These are phyloP conservation scores for Haplosporangium gracile DNA, from an alignment of 192 early-diverging fungal species.

Conservation along the genomic window DNA sequence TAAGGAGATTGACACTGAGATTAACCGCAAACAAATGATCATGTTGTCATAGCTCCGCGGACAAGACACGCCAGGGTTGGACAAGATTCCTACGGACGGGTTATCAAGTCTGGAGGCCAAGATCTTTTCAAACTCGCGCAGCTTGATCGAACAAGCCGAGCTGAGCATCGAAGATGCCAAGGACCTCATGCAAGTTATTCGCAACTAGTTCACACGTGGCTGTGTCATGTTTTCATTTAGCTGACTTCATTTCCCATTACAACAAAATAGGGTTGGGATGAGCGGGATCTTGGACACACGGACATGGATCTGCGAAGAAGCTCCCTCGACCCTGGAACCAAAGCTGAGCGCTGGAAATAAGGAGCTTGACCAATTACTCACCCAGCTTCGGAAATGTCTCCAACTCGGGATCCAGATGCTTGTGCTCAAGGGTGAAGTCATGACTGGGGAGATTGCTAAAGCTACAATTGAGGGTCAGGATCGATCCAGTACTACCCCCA, in stretches of 20 bases:
- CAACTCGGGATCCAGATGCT: slow-evolving; percentile 3
- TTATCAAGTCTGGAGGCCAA: neutral
- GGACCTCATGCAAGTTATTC: neutral
- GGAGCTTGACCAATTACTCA: neutral
- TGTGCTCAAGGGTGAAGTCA: slow-evolving; percentile 8
- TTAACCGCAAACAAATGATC: neutral
- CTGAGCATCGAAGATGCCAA: neutral
- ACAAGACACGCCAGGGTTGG: neutral
- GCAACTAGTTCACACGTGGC: neutral
- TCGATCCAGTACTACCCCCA: neutral
- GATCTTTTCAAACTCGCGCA: slow-evolving; percentile 2
- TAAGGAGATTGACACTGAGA: neutral
- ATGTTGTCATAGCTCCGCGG: neutral
- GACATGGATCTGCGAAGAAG: slow-evolving; percentile 5
- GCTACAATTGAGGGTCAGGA: neutral
- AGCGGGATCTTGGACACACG: slow-evolving; percentile 1
- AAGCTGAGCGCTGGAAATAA: neutral
- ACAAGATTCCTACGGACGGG: neutral
- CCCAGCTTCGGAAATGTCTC: neutral
- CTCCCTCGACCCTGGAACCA: neutral
- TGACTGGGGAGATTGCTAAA: slow-evolving; percentile 2
- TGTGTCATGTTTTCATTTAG: neutral
- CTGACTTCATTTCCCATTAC: neutral
- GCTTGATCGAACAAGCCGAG: neutral
- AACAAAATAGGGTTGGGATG: neutral